Evolutionary conservation across 148 eudicot species (phyloP).

Genomic region (Bassia scoparia): DNA sequence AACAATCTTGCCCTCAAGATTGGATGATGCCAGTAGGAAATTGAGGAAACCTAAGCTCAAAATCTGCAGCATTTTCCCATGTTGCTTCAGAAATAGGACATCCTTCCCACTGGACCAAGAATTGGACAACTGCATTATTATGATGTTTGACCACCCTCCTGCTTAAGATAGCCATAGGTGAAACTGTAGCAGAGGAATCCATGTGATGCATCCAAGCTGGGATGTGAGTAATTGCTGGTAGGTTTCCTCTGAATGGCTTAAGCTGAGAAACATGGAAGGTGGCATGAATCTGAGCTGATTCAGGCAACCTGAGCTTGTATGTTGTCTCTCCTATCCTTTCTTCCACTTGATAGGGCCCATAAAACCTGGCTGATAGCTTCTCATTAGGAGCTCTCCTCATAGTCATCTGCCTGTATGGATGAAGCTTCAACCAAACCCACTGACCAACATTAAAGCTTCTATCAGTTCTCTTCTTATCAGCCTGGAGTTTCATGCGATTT

Average conservation of each 20-base stretch:
- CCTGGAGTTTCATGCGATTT: neutral
- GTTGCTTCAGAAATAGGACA: neutral
- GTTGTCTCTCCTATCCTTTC: too few relatives aligned
- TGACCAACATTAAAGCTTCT: neutral
- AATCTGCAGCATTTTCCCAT: neutral
- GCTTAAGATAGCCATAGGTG: neutral
- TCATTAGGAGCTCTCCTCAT: too few relatives aligned
- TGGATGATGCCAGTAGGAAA: too few relatives aligned
- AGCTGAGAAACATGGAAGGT: too few relatives aligned
- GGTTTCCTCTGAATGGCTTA: neutral
- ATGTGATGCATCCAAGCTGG: neutral
- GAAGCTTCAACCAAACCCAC: neutral
- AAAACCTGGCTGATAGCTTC: too few relatives aligned
- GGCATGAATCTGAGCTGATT: too few relatives aligned
- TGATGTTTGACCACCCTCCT: neutral
- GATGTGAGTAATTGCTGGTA: neutral
- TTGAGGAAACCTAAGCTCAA: neutral
- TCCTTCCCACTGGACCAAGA: neutral
- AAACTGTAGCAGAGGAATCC: neutral
- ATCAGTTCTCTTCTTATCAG: neutral
- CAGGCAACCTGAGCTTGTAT: too few relatives aligned
- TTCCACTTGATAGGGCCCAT: too few relatives aligned
- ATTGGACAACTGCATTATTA: neutral
- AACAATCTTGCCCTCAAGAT: too few relatives aligned
- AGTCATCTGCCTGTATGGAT: neutral